Base-by-base conservation (phyloP, 768 basidiomycete species). In the Pulveroboletus sp. region DNA sequence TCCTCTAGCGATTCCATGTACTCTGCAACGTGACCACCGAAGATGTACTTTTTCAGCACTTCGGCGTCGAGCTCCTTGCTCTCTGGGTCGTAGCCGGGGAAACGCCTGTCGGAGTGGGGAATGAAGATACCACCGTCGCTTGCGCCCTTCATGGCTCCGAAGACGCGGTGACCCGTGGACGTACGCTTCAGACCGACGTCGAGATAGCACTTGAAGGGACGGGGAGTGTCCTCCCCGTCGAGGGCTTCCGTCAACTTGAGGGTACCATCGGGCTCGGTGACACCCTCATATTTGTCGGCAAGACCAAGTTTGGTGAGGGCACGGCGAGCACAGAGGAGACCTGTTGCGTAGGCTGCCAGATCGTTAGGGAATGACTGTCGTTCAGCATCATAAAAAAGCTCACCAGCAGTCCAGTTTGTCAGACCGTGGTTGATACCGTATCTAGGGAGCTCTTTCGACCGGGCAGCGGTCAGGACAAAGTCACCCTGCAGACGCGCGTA, bases 1-100 rank as follows among this genome's bases (percentile, higher is more conserved):
- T 99, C 96, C 76, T 99, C 96, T 46, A 98, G 76, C 49, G 85
- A 89, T 76, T 98, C 91, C 96, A 99, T 99, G 80, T 98, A 99
- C 74, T 98, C 96, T 43, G 96, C 92, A 49, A 99, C 87, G 70
- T 99, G 96, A 45, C 94, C 94, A 68, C 91, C 94, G 61, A 78
- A 89, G 69, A 99, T 98, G 77, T 99, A 99, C 74, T 95, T 95
- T 70, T 95, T 93, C 65, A 98, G 77, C 49, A 86, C 82, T 72
- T 98, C 96, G 37, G 91, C 84, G 55, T 99, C 93, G 54, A 99
- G 81, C 69, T 85, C 75, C 79, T 99, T 99, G 69, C 71, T 67
- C 73, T 99, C 96, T 51, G 86, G 73, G 72, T 99, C 96, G 74
- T 81, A 99, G 41, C 96, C 96, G 48, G 96, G 96, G 86, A 98